Base-by-base conservation (phyloP, 257 asterid species). In the Przewalskia tangutica region DNA sequence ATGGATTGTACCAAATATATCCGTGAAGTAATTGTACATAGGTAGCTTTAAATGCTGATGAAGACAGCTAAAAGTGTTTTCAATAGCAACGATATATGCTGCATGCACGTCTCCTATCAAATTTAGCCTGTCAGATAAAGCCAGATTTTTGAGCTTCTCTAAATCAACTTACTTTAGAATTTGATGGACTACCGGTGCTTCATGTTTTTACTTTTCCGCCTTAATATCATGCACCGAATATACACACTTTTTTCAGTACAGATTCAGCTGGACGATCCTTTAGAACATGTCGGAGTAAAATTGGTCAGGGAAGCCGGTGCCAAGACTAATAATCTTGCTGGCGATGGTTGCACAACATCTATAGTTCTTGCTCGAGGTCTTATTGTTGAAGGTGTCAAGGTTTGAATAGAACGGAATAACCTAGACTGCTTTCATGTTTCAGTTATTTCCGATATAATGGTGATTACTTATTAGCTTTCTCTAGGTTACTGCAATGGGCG, bases 281-380 rank as follows among this genome's bases (percentile, higher is more conserved):
- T 94, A 84, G 97, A 94, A 87, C 87, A 91, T 82, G 97, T 94
- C 14, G 98, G 97, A 77, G 97, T 94, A 34, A 94, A 94, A 83
- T 73, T 94, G 88, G 92, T 93, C 81, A 91, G 98, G 85, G 97
- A 89, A 83, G 98, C 97, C 0, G 98, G 98, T 70, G 97, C 98
- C 38, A 91, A 83, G 84, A 92, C 97, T 14, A 94, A 94, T 85
- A 95, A 88, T 83, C 91, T 94, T 85, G 97, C 98, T 18, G 98
- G 97, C 1, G 98, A 94, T 81, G 98, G 97, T 58, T 91, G 94
- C 90, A 91, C 95, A 11, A 93, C 98, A 4, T 94, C 98, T 54
- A 86, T 93, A 64, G 82, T 94, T 12, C 98, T 94, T 58, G 94
- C 98, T 50, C 98, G 82, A 64, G 98, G 98, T 82, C 87, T 94